Evolutionary conservation across 2,329 filamentous ascomycete genomes (phyloP).

Genomic region (Botrytis byssoidea): DNA sequence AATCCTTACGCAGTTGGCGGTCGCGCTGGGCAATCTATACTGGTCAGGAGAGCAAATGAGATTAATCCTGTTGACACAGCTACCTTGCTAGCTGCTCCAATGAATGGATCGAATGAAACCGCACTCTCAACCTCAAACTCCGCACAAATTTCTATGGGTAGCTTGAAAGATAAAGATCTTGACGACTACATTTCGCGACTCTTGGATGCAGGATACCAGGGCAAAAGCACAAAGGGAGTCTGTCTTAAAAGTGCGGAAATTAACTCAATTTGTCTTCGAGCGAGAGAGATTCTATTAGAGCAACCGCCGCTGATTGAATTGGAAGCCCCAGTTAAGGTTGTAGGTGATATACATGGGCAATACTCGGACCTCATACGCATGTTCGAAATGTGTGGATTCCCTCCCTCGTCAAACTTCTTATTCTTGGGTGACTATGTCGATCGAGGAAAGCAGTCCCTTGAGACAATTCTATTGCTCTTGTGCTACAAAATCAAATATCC

Average conservation of each 20-base stretch:
- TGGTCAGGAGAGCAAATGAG: conserved; percentile 70
- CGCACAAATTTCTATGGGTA: conserved; percentile 75
- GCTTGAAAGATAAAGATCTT: conserved; percentile 88
- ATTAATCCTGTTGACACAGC: conserved; percentile 61
- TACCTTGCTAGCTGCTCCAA: conserved; percentile 40
- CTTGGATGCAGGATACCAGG: conserved; percentile 89
- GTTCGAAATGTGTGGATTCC: conserved; percentile 98
- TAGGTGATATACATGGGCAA: conserved; percentile 94
- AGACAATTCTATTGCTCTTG: conserved; percentile 87
- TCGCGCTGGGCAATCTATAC: conserved; percentile 82
- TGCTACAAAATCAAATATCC: conserved; percentile 98
- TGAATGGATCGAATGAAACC: conserved; percentile 44
- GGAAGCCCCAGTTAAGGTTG: conserved; percentile 94
- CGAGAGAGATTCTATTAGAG: conserved; percentile 82
- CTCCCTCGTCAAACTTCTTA: conserved; percentile 85
- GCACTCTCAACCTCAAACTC: conserved; percentile 42
- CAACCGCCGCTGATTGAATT: conserved; percentile 92
- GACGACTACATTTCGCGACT: conserved; percentile 97
- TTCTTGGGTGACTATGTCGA: conserved; percentile 97
- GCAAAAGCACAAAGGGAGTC: conserved; percentile 96
- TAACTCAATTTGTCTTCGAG: conserved; percentile 84
- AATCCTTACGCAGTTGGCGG: conserved; percentile 58
- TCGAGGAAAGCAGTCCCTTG: conserved; percentile 90
- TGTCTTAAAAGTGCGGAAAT: conserved; percentile 98
- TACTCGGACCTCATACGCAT: conserved; percentile 94